These are phyloP conservation scores for Ceratocystis lukuohia DNA, from an alignment of 2,329 filamentous ascomycete species.

Conservation along the genomic window DNA sequence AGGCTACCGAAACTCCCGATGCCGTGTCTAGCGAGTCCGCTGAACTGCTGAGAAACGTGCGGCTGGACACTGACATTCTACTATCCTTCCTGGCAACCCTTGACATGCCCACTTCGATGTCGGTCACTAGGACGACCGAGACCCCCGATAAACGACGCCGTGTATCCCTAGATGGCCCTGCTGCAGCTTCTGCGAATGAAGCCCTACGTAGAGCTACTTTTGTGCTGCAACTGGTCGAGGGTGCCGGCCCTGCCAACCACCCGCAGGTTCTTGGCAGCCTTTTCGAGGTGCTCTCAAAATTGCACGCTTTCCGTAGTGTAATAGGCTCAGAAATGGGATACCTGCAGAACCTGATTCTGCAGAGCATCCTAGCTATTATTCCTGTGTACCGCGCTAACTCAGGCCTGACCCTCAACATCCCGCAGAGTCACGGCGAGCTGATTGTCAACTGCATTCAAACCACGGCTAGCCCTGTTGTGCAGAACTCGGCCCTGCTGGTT, in stretches of 20 bases:
- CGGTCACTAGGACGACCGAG: constrained; percentile 41
- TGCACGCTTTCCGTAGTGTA: constrained; percentile 71
- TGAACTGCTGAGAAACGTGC: constrained; percentile 58
- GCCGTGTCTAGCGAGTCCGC: constrained; percentile 40
- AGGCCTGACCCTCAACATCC: constrained; percentile 47
- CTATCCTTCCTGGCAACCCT: constrained; percentile 59
- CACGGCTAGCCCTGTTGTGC: constrained; percentile 81
- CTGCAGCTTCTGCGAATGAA: constrained; percentile 24
- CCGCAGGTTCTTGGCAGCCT: constrained; percentile 63
- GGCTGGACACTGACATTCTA: constrained; percentile 61
- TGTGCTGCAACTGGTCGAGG: constrained; percentile 77
- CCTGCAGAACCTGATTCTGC: constrained; percentile 70
- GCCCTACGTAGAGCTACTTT: constrained; percentile 68
- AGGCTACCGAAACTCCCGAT: constrained; percentile 29
- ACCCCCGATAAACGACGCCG: constrained; percentile 56
- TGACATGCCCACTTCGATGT: constrained; percentile 58
- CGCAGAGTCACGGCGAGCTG: constrained; percentile 72
- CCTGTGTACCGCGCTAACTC: constrained; percentile 54
- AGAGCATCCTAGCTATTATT: constrained; percentile 72
- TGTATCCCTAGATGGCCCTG: constrained; percentile 17
- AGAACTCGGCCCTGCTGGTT: constrained; percentile 78
- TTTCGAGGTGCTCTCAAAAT: constrained; percentile 72
- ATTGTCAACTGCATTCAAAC: constrained; percentile 90
- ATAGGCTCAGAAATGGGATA: constrained; percentile 82
- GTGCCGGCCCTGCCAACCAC: constrained; percentile 60